Conservation (phyloP, 1,139 yeast genomes). For the Arxiozyma telluris region DNA sequence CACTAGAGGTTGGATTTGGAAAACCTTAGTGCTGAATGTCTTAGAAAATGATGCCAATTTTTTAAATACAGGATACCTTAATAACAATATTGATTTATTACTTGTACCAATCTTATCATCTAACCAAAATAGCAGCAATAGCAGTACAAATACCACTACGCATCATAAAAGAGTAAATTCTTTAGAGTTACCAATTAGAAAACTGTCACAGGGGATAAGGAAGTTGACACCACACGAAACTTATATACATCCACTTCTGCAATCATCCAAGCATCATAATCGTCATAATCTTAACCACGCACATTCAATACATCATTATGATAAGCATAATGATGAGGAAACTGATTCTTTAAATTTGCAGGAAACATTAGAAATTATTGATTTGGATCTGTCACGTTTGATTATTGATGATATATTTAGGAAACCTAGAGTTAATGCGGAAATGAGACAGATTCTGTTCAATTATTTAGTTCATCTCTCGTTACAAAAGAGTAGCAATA, state of each 20-base stretch:
- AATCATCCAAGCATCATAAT: background rate
- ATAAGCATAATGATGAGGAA: background rate
- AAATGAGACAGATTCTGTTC: constrained; percentile 45
- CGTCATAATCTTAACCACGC: background rate
- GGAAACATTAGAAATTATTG: constrained; percentile 40
- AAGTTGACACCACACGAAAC: constrained; percentile 11
- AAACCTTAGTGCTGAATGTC: constrained; percentile 17
- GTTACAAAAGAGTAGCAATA: constrained; percentile 3
- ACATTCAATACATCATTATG: background rate
- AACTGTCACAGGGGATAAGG: constrained; percentile 8
- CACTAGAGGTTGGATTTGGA: constrained; percentile 27
- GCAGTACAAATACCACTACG: no score
- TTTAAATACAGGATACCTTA: no score
- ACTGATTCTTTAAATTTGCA: constrained; percentile 9
- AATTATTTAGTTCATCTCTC: constrained; percentile 30
- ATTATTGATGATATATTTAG: constrained; percentile 49
- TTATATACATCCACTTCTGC: constrained; percentile 6
- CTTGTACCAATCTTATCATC: constrained; percentile 1
- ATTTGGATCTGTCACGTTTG: constrained; percentile 53
- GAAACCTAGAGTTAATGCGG: constrained; percentile 32
- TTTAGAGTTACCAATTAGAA: constrained; percentile 1
- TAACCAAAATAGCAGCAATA: no score
- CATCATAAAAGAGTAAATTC: background rate
- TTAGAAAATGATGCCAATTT: constrained; percentile 7
- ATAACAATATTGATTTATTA: constrained; percentile 1